Evolutionary conservation across 768 basidiomycete species (phyloP).

Genomic region (Lactifluus subvellereus): DNA sequence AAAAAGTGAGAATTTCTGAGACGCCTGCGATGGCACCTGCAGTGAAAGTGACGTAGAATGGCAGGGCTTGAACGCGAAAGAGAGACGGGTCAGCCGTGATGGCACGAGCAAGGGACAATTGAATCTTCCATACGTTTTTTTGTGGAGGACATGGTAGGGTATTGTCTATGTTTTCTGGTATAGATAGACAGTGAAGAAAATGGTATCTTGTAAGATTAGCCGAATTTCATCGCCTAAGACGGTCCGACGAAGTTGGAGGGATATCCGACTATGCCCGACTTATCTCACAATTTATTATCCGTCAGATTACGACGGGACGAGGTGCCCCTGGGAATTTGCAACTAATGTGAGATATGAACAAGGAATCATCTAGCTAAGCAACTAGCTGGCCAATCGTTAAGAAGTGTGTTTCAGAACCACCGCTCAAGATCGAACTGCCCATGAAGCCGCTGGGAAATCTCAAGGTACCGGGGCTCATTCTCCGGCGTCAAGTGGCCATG

Average conservation of each 20-base stretch:
- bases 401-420: slow-evolving; percentile 33
- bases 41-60: slow-evolving; percentile 83
- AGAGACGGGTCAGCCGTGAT: background rate
- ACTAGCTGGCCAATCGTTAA: background rate
- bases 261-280: no score
- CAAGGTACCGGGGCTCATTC: slow-evolving; percentile 76
- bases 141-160: slow-evolving; percentile 10
- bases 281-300: no score
- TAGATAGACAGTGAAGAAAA: background rate
- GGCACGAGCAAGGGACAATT: background rate
- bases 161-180: background rate
- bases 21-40: slow-evolving; percentile 96
- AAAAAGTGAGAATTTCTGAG: slow-evolving; percentile 78
- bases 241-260: no score
- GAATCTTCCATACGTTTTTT: slow-evolving; percentile 21
- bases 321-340: no score
- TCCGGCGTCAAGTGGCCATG: slow-evolving; percentile 83
- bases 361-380: background rate
- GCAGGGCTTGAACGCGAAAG: slow-evolving; percentile 49
- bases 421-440: slow-evolving; percentile 58
- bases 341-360: no score
- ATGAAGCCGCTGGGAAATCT: slow-evolving; percentile 72
- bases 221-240: no score
- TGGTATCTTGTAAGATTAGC: background rate
- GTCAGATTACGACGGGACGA: no score